A percentile compares a stretch with the other conserved stretches of the same genome.
These are phyloP conservation scores for Solanum hybrid DNA, from an alignment of 305 asterid genomes.

Conservation along the genomic window DNA sequence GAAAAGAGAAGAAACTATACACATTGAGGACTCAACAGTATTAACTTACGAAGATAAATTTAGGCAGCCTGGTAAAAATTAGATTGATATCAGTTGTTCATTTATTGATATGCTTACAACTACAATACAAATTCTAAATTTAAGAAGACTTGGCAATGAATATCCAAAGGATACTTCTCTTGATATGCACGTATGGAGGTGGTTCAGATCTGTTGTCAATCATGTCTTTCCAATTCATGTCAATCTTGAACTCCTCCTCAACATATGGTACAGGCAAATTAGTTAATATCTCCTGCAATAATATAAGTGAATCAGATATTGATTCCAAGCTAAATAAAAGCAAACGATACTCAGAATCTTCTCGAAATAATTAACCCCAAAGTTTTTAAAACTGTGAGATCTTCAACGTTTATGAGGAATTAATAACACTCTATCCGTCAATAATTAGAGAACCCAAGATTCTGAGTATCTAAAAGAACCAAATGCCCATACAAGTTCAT, in stretches of 20 bases:
- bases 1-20: background rate
- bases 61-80: background rate
- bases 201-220: constrained; percentile 48
- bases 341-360: background rate
- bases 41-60: background rate
- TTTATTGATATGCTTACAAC: background rate
- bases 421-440: background rate
- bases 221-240: constrained; percentile 59
- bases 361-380: background rate
- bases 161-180: constrained; percentile 73
- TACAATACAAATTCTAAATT: background rate
- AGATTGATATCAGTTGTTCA: background rate
- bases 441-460: background rate
- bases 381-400: background rate
- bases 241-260: constrained; percentile 71
- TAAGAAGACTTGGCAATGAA: constrained; percentile 12
- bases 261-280: constrained; percentile 61
- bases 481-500: background rate
- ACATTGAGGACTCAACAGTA: background rate
- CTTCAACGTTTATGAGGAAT: background rate
- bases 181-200: constrained; percentile 61
- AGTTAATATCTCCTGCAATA: constrained; percentile 58
- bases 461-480: background rate
- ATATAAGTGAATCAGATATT: background rate
- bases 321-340: constrained; percentile 1